Base-by-base conservation (phyloP, 768 basidiomycete species). In the Mycena floridula region DNA sequence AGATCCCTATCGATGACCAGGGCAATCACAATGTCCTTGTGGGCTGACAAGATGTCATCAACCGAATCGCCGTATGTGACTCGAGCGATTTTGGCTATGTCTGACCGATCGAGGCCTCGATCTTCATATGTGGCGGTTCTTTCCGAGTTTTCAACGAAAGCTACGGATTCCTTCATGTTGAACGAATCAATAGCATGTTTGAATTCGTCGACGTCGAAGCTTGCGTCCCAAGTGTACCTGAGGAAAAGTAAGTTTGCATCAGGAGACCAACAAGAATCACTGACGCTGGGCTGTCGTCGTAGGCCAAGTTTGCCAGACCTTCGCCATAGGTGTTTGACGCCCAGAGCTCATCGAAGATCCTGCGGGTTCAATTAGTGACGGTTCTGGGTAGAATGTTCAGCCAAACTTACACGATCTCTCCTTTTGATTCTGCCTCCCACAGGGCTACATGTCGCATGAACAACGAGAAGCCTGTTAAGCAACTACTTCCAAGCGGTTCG, bases 261-360 rank as follows among this genome's bases (percentile, higher is more conserved):
- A 39, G 24, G 13, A 26, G 5, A 12, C 16, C 25, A 25, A 44
- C 20, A 37, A 37, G 8, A 37, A 35, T 2, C 11, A 44, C 50
- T 25, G 22, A 52, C 51, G 37, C 45, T 5, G 52, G 52, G 4
- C 46, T 45, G 39, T 53, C 52, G 27, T 53, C 52, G 32, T 53
- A 53, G 7, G 51, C 48, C 11, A 50, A 26, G 25, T 47, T 30
- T 6, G 43, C 44, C 16, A 45, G n/a, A 30, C n/a, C n/a, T n/a
- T 45, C 21, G 38, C 40, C 41, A 12, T 47, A 50, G 8, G 42
- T 38, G 41, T 43, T 38, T 30, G 46, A 40, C 4, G 45, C 45
- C 21, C 32, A 42, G 15, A 50, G 35, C 18, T 50, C 32, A 18
- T 43, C 35, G 26, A 43, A 40, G 2, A 47, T 50, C n/a, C 42